phyloP scores from a whole-genome alignment of 176 grass and related monocot species.

The Lolium rigidum region DNA sequence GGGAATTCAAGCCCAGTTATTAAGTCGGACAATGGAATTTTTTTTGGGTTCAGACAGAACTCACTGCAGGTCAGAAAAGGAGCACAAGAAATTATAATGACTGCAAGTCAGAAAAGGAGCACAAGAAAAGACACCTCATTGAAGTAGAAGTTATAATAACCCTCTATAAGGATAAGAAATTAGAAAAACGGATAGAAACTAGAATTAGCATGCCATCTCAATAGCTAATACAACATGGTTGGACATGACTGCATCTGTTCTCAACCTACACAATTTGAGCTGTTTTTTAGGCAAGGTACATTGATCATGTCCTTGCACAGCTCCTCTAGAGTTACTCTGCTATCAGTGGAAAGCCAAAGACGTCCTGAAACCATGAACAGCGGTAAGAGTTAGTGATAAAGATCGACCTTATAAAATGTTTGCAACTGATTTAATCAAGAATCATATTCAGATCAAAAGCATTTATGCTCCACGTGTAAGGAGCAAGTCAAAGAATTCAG shows the following conservation, averaged over 20 bases:
- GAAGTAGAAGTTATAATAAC: not conserved
- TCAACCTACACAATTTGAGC: not conserved
- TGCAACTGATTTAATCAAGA: not conserved
- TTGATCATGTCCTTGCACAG: not conserved
- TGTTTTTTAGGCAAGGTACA: conserved; percentile 25
- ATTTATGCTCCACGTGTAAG: not conserved
- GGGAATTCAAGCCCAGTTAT: too few relatives aligned
- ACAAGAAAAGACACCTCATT: too few relatives aligned
- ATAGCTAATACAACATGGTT: not conserved
- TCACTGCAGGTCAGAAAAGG: too few relatives aligned
- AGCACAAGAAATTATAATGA: too few relatives aligned
- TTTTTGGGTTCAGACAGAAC: too few relatives aligned
- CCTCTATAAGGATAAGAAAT: not conserved
- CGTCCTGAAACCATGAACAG: conserved; percentile 30
- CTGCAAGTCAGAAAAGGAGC: too few relatives aligned
- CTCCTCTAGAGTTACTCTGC: not conserved
- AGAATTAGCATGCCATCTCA: not conserved
- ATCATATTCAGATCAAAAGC: not conserved
- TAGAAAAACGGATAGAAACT: not conserved
- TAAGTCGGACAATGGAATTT: too few relatives aligned
- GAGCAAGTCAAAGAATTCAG: not conserved
- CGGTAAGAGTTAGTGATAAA: not conserved
- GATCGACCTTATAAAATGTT: not conserved
- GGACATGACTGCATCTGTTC: not conserved
- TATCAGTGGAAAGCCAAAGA: not conserved